Percentiles rank a stretch among this genome's conserved stretches.
phyloP scores from a whole-genome alignment of 257 asterid genomes.

The Nicotiana otophora region DNA sequence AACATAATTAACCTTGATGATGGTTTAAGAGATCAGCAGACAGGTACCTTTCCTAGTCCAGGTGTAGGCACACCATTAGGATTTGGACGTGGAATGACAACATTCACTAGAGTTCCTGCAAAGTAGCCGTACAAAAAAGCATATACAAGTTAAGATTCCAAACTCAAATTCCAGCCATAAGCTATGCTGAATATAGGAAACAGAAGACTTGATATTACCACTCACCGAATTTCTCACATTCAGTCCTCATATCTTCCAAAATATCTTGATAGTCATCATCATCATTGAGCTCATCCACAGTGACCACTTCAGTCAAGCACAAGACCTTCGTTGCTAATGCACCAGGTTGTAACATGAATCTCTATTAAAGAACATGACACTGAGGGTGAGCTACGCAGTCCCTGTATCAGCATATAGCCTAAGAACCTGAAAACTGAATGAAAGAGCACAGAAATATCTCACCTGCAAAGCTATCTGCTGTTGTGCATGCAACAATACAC shows the following conservation, averaged over 20 bases:
- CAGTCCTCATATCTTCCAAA: slow-evolving; percentile 79
- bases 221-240: slow-evolving; percentile 67
- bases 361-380: slow-evolving; percentile 40
- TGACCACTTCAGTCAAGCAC: slow-evolving; percentile 75
- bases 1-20: background rate
- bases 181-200: slow-evolving; percentile 11
- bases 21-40: background rate
- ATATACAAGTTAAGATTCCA: slow-evolving; percentile 13
- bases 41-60: slow-evolving; percentile 83
- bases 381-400: background rate
- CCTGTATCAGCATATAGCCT: background rate
- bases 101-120: slow-evolving; percentile 74
- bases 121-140: background rate
- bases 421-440: background rate
- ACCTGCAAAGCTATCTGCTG: slow-evolving; percentile 96
- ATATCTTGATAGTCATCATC: slow-evolving; percentile 81
- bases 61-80: slow-evolving; percentile 64
- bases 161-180: background rate
- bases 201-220: background rate
- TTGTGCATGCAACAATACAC: slow-evolving; percentile 79
- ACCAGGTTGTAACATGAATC: slow-evolving; percentile 57
- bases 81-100: slow-evolving; percentile 80
- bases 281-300: slow-evolving; percentile 59
- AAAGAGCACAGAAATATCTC: slow-evolving; percentile 1
- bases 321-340: slow-evolving; percentile 68